Conservation (phyloP, 768 basidiomycete genomes). For the Suillus occidentalis region DNA sequence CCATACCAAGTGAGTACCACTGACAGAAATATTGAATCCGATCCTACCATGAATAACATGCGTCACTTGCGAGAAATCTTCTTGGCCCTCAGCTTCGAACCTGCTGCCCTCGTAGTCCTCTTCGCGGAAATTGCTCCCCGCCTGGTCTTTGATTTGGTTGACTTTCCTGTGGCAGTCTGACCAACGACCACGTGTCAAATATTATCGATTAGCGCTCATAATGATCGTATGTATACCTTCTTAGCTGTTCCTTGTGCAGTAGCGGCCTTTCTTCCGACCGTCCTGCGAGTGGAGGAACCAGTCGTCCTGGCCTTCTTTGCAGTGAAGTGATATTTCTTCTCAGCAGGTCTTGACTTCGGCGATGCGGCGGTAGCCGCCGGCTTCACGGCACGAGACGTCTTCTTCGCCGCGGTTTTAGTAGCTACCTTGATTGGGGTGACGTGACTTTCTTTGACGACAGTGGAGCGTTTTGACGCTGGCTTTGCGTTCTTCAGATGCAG, state of each 20-base stretch:
- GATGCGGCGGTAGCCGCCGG: not conserved
- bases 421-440: not conserved
- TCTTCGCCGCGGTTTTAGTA: constrained; percentile 8
- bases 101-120: constrained; percentile 1
- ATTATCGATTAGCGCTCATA: constrained; percentile 1
- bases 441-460: not conserved
- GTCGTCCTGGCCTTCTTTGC: constrained; percentile 26
- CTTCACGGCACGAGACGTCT: constrained; percentile 6
- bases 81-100: not conserved
- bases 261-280: constrained; percentile 8
- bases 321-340: constrained; percentile 23
- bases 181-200: not conserved
- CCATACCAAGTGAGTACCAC: not conserved
- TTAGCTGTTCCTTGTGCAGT: constrained; percentile 9
- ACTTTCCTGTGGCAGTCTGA: not conserved
- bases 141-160: not conserved
- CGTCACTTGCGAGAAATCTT: constrained; percentile 5
- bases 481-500: constrained; percentile 15
- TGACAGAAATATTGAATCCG: constrained; percentile 2
- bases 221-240: constrained; percentile 8
- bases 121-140: not conserved
- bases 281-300: constrained; percentile 11
- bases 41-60: constrained; percentile 7
- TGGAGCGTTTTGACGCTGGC: constrained; percentile 2
- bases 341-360: constrained; percentile 7